Evolutionary conservation across 2,329 filamentous ascomycete genomes (phyloP).

Genomic region (Chrysoporthe deuterocubensis): DNA sequence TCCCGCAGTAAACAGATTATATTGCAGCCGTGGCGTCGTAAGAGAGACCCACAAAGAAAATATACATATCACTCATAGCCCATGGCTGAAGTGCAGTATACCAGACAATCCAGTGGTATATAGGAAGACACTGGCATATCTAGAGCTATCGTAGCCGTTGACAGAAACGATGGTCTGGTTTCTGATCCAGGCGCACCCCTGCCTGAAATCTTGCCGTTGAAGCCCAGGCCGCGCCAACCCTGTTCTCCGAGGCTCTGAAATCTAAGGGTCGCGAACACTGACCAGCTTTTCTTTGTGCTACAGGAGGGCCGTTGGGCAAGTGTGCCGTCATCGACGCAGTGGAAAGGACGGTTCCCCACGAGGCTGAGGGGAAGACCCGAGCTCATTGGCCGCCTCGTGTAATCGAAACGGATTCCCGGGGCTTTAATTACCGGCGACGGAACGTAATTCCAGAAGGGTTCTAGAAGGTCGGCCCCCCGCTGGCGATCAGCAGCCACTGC

Average conservation of each 20-base stretch:
- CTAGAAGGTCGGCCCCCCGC: conserved; percentile 17
- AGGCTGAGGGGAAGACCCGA: conserved; percentile 20
- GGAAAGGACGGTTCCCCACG: background rate
- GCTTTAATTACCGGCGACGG: conserved; percentile 21
- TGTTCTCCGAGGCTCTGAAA: too few relatives aligned
- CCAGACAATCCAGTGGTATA: background rate
- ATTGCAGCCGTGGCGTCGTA: too few relatives aligned
- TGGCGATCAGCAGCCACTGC: conserved; percentile 13
- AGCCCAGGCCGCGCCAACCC: background rate
- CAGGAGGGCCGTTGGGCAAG: too few relatives aligned
- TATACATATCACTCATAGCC: too few relatives aligned
- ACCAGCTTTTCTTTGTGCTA: too few relatives aligned
- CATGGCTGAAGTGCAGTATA: background rate
- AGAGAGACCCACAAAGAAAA: too few relatives aligned
- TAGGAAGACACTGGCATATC: background rate
- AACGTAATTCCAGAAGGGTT: conserved; percentile 22
- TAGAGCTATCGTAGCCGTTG: background rate
- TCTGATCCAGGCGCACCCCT: background rate
- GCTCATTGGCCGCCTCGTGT: conserved; percentile 26
- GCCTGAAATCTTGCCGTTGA: background rate
- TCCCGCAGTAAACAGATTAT: background rate
- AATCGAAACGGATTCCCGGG: background rate
- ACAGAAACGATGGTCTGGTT: background rate
- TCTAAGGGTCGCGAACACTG: too few relatives aligned
- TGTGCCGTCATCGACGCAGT: too few relatives aligned